Evolutionary conservation across 768 basidiomycete species (phyloP), one percentile per base, ranked within the genome.

Genomic region (Galerina marginata): DNA sequence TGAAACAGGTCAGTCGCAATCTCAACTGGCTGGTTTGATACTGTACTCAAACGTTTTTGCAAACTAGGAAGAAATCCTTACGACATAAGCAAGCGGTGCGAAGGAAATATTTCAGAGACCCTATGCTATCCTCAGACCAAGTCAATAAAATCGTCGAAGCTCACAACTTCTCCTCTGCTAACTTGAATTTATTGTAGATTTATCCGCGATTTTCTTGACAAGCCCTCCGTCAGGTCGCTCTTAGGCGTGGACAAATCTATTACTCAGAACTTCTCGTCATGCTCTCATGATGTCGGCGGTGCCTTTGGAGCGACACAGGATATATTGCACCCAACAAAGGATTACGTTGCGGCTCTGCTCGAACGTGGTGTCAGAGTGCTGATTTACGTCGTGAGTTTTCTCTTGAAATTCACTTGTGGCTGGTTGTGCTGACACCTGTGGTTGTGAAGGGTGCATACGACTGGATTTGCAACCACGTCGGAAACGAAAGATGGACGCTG

Each of bases 391-490:
- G 66, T 61, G 46, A 50, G 62, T 39, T 25, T 43, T 14, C 16
- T 3, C 15, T 26, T 20, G 4, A 20, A 4, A 10, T n/a, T 26
- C 26, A 16, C 20, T 39, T 20, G 5, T 14, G 7, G n/a, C 10
- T 9, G 15, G 9, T 20, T 38, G 23, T 44, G 15, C 7, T 49
- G 9, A 14, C 36, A 6, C 12, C n/a, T 16, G 23, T 9, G n/a
- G 29, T 12, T 29, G 15, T 25, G 23, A 26, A 66, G 65, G 90
- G 89, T 6, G 80, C 79, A 36, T 86, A 88, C 59, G 89, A 91
- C 64, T 90, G 86, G 86, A 86, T 86, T 54, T 92, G 90, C 72
- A 91, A 91, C 69, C 88, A 86, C 81, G 74, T 90, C 26, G 89
- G 87, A 5, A 93, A 93, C 69, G 83, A 88, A 66, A 76, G 81